These are phyloP conservation scores for Eremothecium sinecaudum DNA, from an alignment of 1,139 yeast species.

Conservation along the genomic window DNA sequence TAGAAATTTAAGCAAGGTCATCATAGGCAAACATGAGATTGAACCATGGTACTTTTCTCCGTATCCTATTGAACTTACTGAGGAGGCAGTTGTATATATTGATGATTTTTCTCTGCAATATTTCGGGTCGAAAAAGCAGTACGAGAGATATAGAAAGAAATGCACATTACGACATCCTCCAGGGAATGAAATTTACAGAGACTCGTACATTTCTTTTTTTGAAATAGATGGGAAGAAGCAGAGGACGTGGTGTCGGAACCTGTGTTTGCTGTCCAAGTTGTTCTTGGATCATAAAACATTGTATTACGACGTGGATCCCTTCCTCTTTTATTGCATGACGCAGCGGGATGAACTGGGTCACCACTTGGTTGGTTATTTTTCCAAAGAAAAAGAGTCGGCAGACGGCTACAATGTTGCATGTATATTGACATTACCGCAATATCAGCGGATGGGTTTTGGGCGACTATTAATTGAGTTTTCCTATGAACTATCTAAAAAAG, in stretches of 20 bases:
- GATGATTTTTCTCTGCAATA: constrained; percentile 87
- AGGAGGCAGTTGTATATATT: constrained; percentile 77
- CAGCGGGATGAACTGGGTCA: constrained; percentile 80
- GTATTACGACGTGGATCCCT: constrained; percentile 96
- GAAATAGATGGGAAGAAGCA: constrained; percentile 96
- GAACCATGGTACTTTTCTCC: constrained; percentile 99
- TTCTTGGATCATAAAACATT: constrained; percentile 91
- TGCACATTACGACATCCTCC: constrained; percentile 92
- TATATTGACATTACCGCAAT: constrained; percentile 89
- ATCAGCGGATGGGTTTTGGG: constrained; percentile 92
- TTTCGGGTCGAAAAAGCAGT: constrained; percentile 82
- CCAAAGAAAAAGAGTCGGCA: constrained; percentile 92
- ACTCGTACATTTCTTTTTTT: constrained; percentile 74
- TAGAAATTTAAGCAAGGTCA: constrained; percentile 65
- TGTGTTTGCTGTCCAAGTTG: constrained; percentile 77
- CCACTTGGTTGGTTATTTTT: constrained; percentile 90
- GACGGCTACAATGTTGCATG: constrained; percentile 97
- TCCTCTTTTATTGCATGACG: constrained; percentile 91
- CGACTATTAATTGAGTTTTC: constrained; percentile 85
- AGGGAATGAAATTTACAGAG: constrained; percentile 93
- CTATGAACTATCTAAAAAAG: constrained; percentile 78
- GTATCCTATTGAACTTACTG: constrained; percentile 88
- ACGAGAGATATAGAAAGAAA: constrained; percentile 80
- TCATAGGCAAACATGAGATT: constrained; percentile 82
- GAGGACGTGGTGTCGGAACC: constrained; percentile 91